Base-by-base conservation (phyloP, 331 rosid species). In the Rhamnella rubrinervis region DNA sequence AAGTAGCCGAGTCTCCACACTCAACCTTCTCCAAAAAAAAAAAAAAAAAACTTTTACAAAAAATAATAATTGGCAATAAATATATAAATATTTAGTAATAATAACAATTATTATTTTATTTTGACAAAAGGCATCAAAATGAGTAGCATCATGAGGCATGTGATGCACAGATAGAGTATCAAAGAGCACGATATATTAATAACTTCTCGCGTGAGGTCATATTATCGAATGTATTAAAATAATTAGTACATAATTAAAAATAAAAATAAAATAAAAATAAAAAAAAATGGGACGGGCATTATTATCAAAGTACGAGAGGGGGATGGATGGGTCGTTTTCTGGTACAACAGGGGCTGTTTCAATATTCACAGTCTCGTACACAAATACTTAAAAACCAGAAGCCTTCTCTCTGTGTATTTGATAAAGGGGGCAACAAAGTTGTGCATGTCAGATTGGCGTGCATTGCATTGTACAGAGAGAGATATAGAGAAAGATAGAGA, bases 371-470 rank as follows among this genome's bases (percentile, higher is more conserved):
- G 35, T 70, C 56, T 23, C 26, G 11, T 52, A 26, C 56, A 39
- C 16, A 52, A 70, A 50, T 66, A 31, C 75, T 23, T 46, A 58
- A 38, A 23, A 35, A 59, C 55, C 58, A 53, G 64, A 70, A 23
- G 55, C 64, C 23, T 1, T 23, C 21, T 16, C 20, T 17, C 57
- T 52, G 65, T 64, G 66, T 81, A 59, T 67, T 40, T 64, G 55
- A 71, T 51, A 47, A 70, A 71, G 80, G 87, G 68, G 17, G 77
- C 83, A 82, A 53, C 80, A 87, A 83, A 85, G 85, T 69, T 71
- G 75, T 53, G 66, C 23, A 16, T 87, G 87, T 80, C 93, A 87
- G 88, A 78, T 61, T 70, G 77, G 90, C 93, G 88, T 87, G 90
- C 86, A 58, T 58, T 79, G 56, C 70, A 23, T 78, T 63, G 44